These are phyloP conservation scores for Kwoniella shandongensis DNA, from an alignment of 768 basidiomycete species.

Conservation along the genomic window DNA sequence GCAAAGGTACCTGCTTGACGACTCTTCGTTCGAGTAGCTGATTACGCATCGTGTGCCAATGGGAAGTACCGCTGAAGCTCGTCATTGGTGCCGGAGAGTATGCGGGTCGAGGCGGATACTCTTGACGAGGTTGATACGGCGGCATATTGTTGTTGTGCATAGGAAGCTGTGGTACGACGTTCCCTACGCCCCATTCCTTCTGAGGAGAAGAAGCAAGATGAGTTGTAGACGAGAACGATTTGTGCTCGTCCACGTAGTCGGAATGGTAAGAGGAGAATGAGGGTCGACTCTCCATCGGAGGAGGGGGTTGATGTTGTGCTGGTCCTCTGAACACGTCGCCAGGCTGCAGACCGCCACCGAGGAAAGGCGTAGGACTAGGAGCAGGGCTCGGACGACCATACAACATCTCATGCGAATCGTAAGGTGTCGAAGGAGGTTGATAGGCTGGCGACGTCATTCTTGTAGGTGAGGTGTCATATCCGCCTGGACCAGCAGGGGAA, in stretches of 20 bases:
- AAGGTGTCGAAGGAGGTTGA: slow-evolving; percentile 8
- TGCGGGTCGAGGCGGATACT: slow-evolving; percentile 28
- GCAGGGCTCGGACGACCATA: slow-evolving; percentile 12
- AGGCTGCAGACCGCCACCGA: slow-evolving; percentile 5
- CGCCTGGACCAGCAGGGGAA: neutral
- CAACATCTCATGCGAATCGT: slow-evolving; percentile 16
- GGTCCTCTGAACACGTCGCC: slow-evolving; percentile 4
- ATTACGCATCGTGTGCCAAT: slow-evolving; percentile 45
- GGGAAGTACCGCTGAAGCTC: slow-evolving; percentile 25
- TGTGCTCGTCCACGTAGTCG: slow-evolving; percentile 39
- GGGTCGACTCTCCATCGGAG: slow-evolving; percentile 17
- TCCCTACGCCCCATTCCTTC: slow-evolving; percentile 44
- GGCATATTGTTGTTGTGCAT: slow-evolving; percentile 1
- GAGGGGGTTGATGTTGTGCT: slow-evolving; percentile 8
- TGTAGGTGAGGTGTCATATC: neutral
- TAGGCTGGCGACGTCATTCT: slow-evolving; percentile 1
- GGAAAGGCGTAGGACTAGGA: slow-evolving; percentile 3
- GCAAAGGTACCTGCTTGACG: slow-evolving; percentile 67
- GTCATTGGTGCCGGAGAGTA: slow-evolving; percentile 13
- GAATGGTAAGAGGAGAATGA: slow-evolving; percentile 29
- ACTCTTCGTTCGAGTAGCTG: slow-evolving; percentile 42
- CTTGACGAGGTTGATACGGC: neutral
- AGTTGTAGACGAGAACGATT: slow-evolving; percentile 42
- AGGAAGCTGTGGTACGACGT: slow-evolving; percentile 22
- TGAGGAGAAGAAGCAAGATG: slow-evolving; percentile 26